Percentiles rank a stretch among this genome's conserved stretches.
phyloP scores from a whole-genome alignment of 148 eudicot species.

The Salicornia ramosissima region DNA sequence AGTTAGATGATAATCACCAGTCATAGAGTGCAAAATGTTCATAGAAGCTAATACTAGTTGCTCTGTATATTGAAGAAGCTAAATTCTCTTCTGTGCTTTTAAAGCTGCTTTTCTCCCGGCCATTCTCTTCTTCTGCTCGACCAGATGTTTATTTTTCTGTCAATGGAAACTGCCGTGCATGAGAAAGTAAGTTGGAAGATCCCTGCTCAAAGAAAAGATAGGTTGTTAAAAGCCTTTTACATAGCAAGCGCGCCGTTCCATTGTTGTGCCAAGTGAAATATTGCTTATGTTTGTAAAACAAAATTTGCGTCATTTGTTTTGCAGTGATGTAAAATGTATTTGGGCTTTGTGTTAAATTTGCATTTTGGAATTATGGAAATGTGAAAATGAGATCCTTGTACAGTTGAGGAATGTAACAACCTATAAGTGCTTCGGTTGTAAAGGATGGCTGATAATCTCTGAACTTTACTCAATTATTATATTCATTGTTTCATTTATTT shows the following conservation, averaged over 20 bases:
- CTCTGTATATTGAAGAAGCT: background rate
- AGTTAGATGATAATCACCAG: constrained; percentile 19
- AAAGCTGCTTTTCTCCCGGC: background rate
- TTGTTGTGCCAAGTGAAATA: background rate
- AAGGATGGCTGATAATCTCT: background rate
- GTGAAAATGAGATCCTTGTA: background rate
- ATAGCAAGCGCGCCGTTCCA: background rate
- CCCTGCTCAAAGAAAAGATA: background rate
- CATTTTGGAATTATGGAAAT: background rate
- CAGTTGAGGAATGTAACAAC: background rate
- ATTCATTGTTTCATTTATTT: background rate
- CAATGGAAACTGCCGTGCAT: background rate
- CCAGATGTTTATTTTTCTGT: background rate
- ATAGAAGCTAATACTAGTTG: background rate
- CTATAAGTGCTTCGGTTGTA: background rate
- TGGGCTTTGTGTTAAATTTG: background rate
- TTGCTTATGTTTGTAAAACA: background rate
- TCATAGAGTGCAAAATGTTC: constrained; percentile 1
- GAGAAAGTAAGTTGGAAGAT: background rate
- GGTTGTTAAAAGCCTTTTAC: background rate
- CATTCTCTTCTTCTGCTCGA: background rate
- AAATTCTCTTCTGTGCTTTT: background rate
- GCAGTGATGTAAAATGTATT: background rate
- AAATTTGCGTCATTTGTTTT: background rate
- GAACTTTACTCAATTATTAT: background rate